Conservation (phyloP, 306 rosid species). For the Trifolium dubium region DNA sequence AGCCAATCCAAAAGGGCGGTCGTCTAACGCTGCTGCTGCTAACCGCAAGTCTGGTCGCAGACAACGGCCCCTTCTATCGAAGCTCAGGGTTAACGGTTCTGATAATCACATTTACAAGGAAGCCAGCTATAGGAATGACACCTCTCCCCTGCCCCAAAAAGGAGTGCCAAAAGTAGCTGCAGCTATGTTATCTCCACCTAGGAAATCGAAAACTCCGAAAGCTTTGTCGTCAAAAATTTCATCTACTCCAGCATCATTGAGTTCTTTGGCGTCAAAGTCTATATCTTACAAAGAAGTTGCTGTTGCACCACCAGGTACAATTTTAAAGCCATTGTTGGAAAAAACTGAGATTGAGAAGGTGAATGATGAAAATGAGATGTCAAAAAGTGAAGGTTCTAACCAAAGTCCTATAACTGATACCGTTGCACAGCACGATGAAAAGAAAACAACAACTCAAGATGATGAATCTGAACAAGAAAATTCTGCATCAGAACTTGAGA, state of each 20-base stretch:
- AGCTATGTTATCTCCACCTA: conserved; percentile 46
- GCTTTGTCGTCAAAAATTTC: conserved; percentile 50
- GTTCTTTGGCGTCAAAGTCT: conserved; percentile 77
- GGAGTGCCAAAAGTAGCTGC: conserved; percentile 49
- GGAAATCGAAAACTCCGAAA: conserved; percentile 61
- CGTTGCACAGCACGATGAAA: conserved; percentile 46
- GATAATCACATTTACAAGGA: conserved; percentile 56
- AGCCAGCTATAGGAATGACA: conserved; percentile 53
- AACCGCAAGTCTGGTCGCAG: conserved; percentile 62
- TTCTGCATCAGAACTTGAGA: conserved; percentile 55
- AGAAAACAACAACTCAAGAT: conserved; percentile 44
- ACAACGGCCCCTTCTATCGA: conserved; percentile 59
- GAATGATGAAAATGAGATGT: conserved; percentile 52
- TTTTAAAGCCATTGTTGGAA: conserved; percentile 64
- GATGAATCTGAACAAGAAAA: conserved; percentile 47
- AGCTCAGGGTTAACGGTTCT: conserved; percentile 53
- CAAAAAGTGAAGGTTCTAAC: conserved; percentile 51
- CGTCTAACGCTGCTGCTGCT: conserved; percentile 54
- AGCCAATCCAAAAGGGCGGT: conserved; percentile 80
- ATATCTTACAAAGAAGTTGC: conserved; percentile 97
- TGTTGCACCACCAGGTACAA: conserved; percentile 90
- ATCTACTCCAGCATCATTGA: conserved; percentile 53
- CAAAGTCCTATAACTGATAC: conserved; percentile 41
- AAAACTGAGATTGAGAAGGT: conserved; percentile 52
- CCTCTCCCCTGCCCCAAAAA: conserved; percentile 48